A percentile compares a stretch with the other conserved stretches of the same genome.
Conservation (phyloP, 768 basidiomycete genomes). For the Xerocomus brunneocitrinus region DNA sequence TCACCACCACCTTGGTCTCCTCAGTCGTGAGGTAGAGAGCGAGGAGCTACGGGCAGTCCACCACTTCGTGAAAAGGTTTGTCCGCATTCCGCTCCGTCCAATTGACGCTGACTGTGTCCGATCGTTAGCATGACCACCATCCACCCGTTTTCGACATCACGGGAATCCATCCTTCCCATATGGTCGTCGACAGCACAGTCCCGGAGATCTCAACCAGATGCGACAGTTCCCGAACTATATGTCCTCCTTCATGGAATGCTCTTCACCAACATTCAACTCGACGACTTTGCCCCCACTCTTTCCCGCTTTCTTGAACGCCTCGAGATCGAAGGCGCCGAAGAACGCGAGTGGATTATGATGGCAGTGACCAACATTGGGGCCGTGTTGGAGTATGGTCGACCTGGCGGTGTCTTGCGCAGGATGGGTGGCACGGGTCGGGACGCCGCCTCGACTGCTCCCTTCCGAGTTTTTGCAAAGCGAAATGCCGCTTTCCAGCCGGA, state of each 20-base stretch:
- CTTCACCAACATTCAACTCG: slow-evolving; percentile 91
- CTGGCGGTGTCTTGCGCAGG: slow-evolving; percentile 63
- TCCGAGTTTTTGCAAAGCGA: slow-evolving; percentile 53
- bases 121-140: slow-evolving; percentile 77
- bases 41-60: slow-evolving; percentile 86
- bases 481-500: slow-evolving; percentile 28
- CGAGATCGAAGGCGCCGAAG: slow-evolving; percentile 73
- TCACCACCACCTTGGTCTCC: slow-evolving; percentile 88
- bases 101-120: slow-evolving; percentile 5
- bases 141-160: slow-evolving; percentile 82
- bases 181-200: slow-evolving; percentile 69
- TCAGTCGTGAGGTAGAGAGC: slow-evolving; percentile 76
- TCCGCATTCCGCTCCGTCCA: not conserved
- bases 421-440: slow-evolving; percentile 48
- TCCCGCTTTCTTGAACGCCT: slow-evolving; percentile 86
- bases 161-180: slow-evolving; percentile 85
- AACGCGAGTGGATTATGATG: slow-evolving; percentile 97
- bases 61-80: slow-evolving; percentile 92
- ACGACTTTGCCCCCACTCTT: slow-evolving; percentile 79
- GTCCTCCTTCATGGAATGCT: slow-evolving; percentile 95
- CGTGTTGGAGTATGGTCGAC: slow-evolving; percentile 83
- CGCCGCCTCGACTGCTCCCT: slow-evolving; percentile 29
- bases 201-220: slow-evolving; percentile 72
- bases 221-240: slow-evolving; percentile 72
- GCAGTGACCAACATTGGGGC: slow-evolving; percentile 77